Evolutionary conservation across 2,329 filamentous ascomycete genomes (phyloP).

Genomic region (Elsinoe ampelina): DNA sequence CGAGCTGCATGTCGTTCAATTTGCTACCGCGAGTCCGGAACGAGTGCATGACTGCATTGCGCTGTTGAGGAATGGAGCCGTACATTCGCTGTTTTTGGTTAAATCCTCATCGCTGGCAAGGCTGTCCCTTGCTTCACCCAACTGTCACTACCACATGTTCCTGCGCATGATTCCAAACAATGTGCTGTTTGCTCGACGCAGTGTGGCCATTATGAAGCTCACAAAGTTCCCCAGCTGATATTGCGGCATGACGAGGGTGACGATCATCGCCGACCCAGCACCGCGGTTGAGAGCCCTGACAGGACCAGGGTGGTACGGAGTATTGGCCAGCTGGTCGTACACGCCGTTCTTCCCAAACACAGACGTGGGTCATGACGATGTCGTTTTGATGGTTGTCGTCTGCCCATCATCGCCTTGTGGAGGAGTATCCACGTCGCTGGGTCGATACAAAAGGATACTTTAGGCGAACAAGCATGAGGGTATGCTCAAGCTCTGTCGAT

Average conservation of each 20-base stretch:
- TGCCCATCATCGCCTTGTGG: no score
- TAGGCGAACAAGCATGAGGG: not conserved
- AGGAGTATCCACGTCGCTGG: not conserved
- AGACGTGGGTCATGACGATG: not conserved
- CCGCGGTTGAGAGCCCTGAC: constrained; percentile 7
- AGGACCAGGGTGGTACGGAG: constrained; percentile 2
- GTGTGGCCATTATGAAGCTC: not conserved
- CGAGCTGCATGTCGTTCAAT: constrained; percentile 1
- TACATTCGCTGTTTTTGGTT: not conserved
- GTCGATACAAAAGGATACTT: not conserved
- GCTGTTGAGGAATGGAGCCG: constrained; percentile 1
- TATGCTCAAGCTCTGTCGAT: constrained; percentile 3
- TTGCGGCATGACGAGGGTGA: not conserved
- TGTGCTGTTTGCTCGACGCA: not conserved
- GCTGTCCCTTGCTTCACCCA: not conserved
- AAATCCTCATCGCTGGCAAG: not conserved
- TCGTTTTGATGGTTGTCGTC: not conserved
- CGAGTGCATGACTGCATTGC: not conserved
- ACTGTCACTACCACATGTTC: constrained; percentile 2
- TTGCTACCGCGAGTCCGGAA: constrained; percentile 1
- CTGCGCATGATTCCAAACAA: not conserved
- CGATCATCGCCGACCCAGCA: not conserved
- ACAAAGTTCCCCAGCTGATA: not conserved
- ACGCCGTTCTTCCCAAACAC: not conserved
- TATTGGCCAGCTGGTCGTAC: constrained; percentile 9